Evolutionary conservation across 805 yeast species (phyloP), one percentile per base, ranked within the genome.

Genomic region (Candida railenensis): DNA sequence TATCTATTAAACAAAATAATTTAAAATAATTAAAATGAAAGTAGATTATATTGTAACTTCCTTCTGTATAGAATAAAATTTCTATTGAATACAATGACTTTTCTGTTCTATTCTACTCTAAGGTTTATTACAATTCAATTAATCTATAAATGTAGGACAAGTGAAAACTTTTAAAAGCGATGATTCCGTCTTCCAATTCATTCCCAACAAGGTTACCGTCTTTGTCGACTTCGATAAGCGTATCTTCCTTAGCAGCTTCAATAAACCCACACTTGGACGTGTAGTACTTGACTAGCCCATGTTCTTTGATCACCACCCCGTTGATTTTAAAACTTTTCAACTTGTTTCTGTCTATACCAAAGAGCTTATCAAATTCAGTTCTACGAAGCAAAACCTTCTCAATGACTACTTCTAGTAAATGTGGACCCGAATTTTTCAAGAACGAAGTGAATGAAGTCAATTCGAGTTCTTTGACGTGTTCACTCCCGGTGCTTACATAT

Each of bases 401-500:
- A 7, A 59, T 50, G n/a, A 57, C 48, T 21, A 51, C 62, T 3
- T 66, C 60, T 0, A 70, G 49, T 11, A 66, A 44, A 3, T 46
- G 44, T 1, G 73, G 56, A 3, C 73, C 77, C 11, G 66, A 44
- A n/a, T 61, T 57, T 18, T 76, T 74, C 53, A 70, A 64, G 47
- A 76, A 79, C 0, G 86, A 78, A 0, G 83, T 74, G 48, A 77
- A 74, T 4, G 76, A 77, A 0, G 86, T 80, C 9, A 81, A 44
- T 51, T 78, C 83, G 37, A 62, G 58, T n/a, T 57, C 56, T 12
- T 51, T 54, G 8, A 41, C 45, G 14, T 25, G 18, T 16, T 34
- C 37, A 33, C 22, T 34, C 15, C 38, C 21, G 1, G 37, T 7
- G 12, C 37, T 32, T 3, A 36, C 42, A 22, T 53, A 40, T 21